Evolutionary conservation across 75 land plant species (phyloP), one percentile per base, ranked within the genome.

Genomic region (Pinus tabuliformis): DNA sequence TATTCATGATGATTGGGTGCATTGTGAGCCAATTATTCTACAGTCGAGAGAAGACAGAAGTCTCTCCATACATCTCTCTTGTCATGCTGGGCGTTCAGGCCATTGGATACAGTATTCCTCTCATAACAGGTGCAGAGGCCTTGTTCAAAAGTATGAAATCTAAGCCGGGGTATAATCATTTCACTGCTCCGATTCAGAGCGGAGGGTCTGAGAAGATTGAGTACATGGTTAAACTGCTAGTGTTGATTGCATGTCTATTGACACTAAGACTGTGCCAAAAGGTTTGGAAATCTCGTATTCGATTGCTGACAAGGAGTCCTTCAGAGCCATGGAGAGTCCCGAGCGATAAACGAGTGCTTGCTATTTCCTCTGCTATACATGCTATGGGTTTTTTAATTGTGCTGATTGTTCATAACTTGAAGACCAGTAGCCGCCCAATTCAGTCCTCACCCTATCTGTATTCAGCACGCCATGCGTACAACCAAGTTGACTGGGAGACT

Each of bases 71-170:
- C 76, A 83, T 85, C 22, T 92, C 93, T 22, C 86, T 91, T 70
- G 86, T 85, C 28, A 88, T 91, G 93, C 81, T 92, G 33, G 91
- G 86, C 12, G 83, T 91, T 45, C 95, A 92, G 76, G 91, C 85
- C 57, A 49, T 92, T n/a, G 95, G 95, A 9, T 92, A 86, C 77
- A 75, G 83, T 70, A 81, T 92, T 58, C 95, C 93, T 28, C 82
- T 92, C 26, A 77, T 92, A 78, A 90, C 89, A 22, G 95, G 84
- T 62, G 86, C 85, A 0, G 95, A 91, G 75, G 93, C 91, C 20
- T 62, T 88, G 36, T 92, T 91, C 74, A 1, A 2, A 49, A 80
- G 81, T 9, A 72, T 60, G 78, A 57, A 59, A 61, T 62, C 73
- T 64, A 74, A 71, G 37, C 21, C 49, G 14, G 66, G 59, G 11